Conservation (phyloP, 2,329 filamentous ascomycete species). For the Mollisia scopiformis region DNA sequence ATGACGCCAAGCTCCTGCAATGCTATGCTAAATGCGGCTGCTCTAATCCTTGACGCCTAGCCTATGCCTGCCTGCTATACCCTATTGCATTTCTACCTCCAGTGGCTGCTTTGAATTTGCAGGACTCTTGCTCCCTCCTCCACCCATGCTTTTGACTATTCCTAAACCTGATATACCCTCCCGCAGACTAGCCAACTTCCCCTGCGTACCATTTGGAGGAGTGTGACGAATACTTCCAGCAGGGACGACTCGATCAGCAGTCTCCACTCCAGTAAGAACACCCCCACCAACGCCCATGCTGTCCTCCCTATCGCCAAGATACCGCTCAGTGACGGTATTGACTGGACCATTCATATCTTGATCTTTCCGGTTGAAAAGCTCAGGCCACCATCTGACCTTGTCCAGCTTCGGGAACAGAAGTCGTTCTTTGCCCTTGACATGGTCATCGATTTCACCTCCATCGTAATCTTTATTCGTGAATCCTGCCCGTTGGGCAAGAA, state of each 20-base stretch:
- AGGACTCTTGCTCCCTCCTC: slow-evolving; percentile 31
- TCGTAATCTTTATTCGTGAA: slow-evolving; percentile 86
- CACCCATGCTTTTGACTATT: slow-evolving; percentile 39
- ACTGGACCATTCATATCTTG: slow-evolving; percentile 86
- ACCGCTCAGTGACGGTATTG: slow-evolving; percentile 48
- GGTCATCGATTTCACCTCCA: slow-evolving; percentile 70
- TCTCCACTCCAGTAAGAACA: slow-evolving; percentile 35
- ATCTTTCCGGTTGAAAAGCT: slow-evolving; percentile 82
- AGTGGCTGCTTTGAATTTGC: slow-evolving; percentile 37
- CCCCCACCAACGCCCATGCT: slow-evolving; percentile 6
- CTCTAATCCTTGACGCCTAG: background rate
- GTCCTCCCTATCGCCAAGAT: slow-evolving; percentile 24
- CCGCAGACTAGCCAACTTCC: slow-evolving; percentile 45
- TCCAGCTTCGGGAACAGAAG: slow-evolving; percentile 78
- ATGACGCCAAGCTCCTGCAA: slow-evolving; percentile 26
- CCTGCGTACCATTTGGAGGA: slow-evolving; percentile 32
- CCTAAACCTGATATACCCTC: slow-evolving; percentile 48
- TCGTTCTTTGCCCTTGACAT: slow-evolving; percentile 76
- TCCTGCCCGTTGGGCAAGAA: slow-evolving; percentile 77
- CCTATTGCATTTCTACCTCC: slow-evolving; percentile 55
- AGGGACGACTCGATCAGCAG: slow-evolving; percentile 22
- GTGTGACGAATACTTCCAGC: slow-evolving; percentile 28
- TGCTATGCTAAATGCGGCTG: slow-evolving; percentile 11
- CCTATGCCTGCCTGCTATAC: background rate
- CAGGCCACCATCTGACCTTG: slow-evolving; percentile 92